phyloP scores from a whole-genome alignment of 257 asterid species.

The Scutellaria minor region DNA sequence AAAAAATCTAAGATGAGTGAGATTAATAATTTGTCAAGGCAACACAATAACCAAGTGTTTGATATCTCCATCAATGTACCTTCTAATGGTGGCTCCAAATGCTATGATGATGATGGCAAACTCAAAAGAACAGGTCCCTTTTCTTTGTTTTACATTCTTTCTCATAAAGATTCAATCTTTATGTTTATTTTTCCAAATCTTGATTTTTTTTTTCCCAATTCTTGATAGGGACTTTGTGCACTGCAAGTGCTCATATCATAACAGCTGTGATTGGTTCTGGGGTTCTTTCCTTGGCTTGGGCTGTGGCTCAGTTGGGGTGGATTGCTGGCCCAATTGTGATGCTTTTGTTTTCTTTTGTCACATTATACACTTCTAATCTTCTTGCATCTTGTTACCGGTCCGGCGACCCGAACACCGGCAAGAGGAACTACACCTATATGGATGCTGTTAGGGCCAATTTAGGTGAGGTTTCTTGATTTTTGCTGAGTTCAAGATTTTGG shows the following conservation, averaged over 20 bases:
- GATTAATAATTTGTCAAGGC: constrained; percentile 7
- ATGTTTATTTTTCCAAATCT: not conserved
- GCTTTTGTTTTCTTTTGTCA: constrained; percentile 45
- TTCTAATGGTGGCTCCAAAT: constrained; percentile 34
- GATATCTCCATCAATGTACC: constrained; percentile 41
- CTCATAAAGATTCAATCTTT: constrained; percentile 7
- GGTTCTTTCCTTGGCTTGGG: constrained; percentile 52
- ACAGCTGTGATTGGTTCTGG: constrained; percentile 59
- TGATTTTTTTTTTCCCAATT: not conserved
- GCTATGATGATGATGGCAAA: constrained; percentile 47
- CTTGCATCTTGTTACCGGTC: constrained; percentile 50
- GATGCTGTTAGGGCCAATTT: constrained; percentile 47
- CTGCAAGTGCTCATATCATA: constrained; percentile 54
- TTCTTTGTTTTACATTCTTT: too few relatives aligned
- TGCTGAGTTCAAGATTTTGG: not conserved
- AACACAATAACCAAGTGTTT: constrained; percentile 25
- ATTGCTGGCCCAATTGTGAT: constrained; percentile 46
- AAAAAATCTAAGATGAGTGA: constrained; percentile 32
- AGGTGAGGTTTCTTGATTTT: constrained; percentile 30
- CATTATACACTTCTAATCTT: constrained; percentile 52
- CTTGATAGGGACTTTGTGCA: constrained; percentile 44
- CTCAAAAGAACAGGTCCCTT: constrained; percentile 47
- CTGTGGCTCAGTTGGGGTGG: constrained; percentile 57
- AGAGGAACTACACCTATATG: constrained; percentile 56
- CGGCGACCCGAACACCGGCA: constrained; percentile 46